These are phyloP conservation scores for Rutstroemia sp. DNA, from an alignment of 2,329 filamentous ascomycete genomes.

Conservation along the genomic window DNA sequence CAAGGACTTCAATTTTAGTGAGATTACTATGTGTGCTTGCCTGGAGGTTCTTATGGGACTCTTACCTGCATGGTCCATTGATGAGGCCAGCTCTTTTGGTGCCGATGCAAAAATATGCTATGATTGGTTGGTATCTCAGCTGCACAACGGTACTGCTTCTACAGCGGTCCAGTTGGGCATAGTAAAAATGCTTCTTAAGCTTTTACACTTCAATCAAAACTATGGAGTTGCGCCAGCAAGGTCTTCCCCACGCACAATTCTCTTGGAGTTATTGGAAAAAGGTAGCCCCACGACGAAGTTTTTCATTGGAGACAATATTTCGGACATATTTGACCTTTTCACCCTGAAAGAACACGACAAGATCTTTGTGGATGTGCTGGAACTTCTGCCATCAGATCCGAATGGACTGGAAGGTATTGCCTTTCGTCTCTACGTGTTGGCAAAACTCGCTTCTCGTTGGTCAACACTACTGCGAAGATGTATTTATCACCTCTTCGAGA, in stretches of 20 bases:
- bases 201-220: slow-evolving; percentile 59
- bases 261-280: slow-evolving; percentile 64
- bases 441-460: slow-evolving; percentile 74
- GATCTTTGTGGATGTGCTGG: slow-evolving; percentile 78
- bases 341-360: slow-evolving; percentile 77
- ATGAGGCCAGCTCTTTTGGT: slow-evolving; percentile 46
- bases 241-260: slow-evolving; percentile 53
- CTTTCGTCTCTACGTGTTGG: slow-evolving; percentile 68
- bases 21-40: slow-evolving; percentile 61
- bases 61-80: slow-evolving; percentile 20
- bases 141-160: slow-evolving; percentile 62
- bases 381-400: slow-evolving; percentile 65
- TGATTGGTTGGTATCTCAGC: slow-evolving; percentile 62
- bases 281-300: slow-evolving; percentile 69
- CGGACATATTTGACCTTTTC: slow-evolving; percentile 72
- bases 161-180: slow-evolving; percentile 59
- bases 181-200: slow-evolving; percentile 58
- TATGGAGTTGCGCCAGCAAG: slow-evolving; percentile 44
- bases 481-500: slow-evolving; percentile 92
- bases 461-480: slow-evolving; percentile 78
- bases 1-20: slow-evolving; percentile 63
- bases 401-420: slow-evolving; percentile 76
- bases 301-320: slow-evolving; percentile 60
- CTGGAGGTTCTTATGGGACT: slow-evolving; percentile 58
- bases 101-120: slow-evolving; percentile 70